A percentile compares a stretch with the other conserved stretches of the same genome.
phyloP scores from a whole-genome alignment of 768 basidiomycete species.

The Boletus vinaceobasis region DNA sequence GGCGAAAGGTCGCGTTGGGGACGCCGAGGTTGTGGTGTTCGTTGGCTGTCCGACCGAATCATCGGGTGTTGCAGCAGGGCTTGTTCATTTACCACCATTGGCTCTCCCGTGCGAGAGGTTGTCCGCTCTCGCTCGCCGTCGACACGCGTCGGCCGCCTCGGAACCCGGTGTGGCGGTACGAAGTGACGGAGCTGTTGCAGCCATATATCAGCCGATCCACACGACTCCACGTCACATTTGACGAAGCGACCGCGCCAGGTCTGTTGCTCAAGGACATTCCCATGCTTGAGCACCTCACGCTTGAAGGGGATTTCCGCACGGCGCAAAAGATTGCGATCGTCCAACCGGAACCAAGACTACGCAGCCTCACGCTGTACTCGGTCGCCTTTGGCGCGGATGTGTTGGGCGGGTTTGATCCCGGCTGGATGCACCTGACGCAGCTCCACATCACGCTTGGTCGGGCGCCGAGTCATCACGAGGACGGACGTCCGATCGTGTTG shows the following conservation, averaged over 20 bases:
- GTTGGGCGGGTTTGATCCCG: conserved; percentile 9
- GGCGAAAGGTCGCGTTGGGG: conserved; percentile 38
- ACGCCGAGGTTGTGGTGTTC: conserved; percentile 49
- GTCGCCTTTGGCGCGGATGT: neutral
- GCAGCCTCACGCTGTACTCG: conserved; percentile 12
- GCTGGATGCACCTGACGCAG: conserved; percentile 15
- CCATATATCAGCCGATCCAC: conserved; percentile 14
- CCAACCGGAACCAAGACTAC: conserved; percentile 4
- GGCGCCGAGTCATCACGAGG: neutral
- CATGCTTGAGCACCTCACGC: conserved; percentile 16
- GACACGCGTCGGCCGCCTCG: conserved; percentile 6
- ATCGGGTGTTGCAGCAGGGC: conserved; percentile 6
- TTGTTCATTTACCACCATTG: conserved; percentile 15
- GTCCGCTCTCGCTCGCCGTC: conserved; percentile 23
- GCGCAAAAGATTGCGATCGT: conserved; percentile 6
- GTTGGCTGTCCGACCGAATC: conserved; percentile 25
- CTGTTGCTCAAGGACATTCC: conserved; percentile 18
- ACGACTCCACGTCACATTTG: conserved; percentile 11
- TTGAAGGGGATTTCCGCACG: conserved; percentile 7
- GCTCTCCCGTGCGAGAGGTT: conserved; percentile 18
- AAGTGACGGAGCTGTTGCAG: conserved; percentile 21
- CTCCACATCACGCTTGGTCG: conserved; percentile 5
- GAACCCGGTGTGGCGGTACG: conserved; percentile 20
- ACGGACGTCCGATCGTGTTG: neutral
- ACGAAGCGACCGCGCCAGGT: conserved; percentile 7